Percentiles rank a stretch among this genome's conserved stretches.
These are phyloP conservation scores for Berberis vulgaris DNA, from an alignment of 164 flowering plant species.

Conservation along the genomic window DNA sequence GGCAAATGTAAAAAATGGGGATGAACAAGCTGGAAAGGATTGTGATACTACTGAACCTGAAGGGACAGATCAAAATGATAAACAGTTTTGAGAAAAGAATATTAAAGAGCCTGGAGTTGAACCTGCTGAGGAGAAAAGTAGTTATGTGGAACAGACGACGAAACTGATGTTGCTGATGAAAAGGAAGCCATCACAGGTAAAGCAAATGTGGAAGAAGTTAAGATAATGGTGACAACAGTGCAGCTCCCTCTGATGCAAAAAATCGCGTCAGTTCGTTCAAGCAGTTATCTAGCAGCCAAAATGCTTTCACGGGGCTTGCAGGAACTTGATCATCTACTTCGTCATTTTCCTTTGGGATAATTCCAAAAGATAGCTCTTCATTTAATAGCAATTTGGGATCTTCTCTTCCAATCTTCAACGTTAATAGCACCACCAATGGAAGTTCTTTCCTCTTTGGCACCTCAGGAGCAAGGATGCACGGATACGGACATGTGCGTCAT, in stretches of 20 bases:
- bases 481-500: too few species aligned
- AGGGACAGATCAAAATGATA: conserved; percentile 22
- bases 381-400: conserved; percentile 33
- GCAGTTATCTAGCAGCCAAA: conserved; percentile 77
- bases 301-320: conserved; percentile 84
- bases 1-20: conserved; percentile 14
- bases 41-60: conserved; percentile 4
- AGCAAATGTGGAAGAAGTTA: conserved; percentile 8
- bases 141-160: conserved; percentile 10
- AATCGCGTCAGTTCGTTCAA: conserved; percentile 60
- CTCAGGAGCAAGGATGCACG: conserved; percentile 27
- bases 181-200: conserved; percentile 7
- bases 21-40: conserved; percentile 17
- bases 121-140: conserved; percentile 21
- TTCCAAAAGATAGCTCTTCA: too few species aligned
- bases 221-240: conserved; percentile 18
- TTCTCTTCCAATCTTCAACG: conserved; percentile 28
- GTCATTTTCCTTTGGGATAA: conserved; percentile 60
- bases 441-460: conserved; percentile 52
- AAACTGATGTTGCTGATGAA: conserved; percentile 4
- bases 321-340: conserved; percentile 81
- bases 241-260: conserved; percentile 24
- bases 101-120: conserved; percentile 23
- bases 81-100: conserved; percentile 23
- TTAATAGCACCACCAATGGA: conserved; percentile 53